A percentile compares a stretch with the other conserved stretches of the same genome.
Evolutionary conservation across 441 rosid genomes (phyloP).

Genomic region (Cnidoscolus chayamansa): DNA sequence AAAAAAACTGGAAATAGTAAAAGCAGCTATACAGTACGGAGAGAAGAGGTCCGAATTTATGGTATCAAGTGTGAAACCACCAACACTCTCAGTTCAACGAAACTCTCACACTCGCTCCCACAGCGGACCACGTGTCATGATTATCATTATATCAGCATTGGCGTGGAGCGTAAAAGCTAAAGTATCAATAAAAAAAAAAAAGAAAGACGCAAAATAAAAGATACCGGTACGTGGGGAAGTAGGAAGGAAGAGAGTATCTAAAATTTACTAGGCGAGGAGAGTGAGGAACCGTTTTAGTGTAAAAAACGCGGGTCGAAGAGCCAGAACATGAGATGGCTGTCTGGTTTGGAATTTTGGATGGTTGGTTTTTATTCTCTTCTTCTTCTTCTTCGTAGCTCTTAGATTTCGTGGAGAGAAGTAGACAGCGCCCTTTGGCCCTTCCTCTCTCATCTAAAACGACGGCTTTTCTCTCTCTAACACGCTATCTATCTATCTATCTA

Average conservation of each 20-base stretch:
- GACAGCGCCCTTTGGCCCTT: neutral
- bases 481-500: neutral
- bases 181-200: neutral
- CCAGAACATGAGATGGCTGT: neutral
- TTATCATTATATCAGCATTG: neutral
- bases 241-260: neutral
- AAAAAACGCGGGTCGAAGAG: conserved; percentile 8
- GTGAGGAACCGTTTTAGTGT: neutral
- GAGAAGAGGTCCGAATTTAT: conserved; percentile 1
- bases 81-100: neutral
- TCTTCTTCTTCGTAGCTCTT: no score
- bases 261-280: neutral
- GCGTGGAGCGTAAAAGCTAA: neutral
- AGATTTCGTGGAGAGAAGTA: conserved; percentile 18
- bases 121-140: neutral
- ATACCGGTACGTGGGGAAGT: neutral
- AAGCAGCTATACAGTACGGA: neutral
- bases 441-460: neutral
- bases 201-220: neutral
- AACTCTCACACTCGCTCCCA: neutral
- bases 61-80: neutral
- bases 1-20: conserved; percentile 13
- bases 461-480: neutral
- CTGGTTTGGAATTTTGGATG: conserved; percentile 22
- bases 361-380: conserved; percentile 9